A percentile compares a stretch with the other conserved stretches of the same genome.
Conservation (phyloP, 352 stramenopile genomes). For the Blastocystis sp. region DNA sequence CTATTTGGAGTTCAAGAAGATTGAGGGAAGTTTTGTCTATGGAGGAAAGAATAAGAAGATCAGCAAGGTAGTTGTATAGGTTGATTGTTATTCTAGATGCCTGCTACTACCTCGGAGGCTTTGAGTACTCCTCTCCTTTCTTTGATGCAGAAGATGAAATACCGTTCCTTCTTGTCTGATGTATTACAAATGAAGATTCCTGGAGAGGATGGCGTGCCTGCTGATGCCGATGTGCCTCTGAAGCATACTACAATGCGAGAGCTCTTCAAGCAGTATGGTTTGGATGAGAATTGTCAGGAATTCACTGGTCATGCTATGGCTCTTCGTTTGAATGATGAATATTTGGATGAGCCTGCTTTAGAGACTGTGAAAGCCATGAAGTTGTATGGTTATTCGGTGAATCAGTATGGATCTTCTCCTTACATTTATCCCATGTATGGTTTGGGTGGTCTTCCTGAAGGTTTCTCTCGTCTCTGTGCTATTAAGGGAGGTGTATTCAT, state of each 20-base stretch:
- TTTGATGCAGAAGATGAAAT: constrained; percentile 97
- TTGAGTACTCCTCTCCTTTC: constrained; percentile 90
- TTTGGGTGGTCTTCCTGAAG: constrained; percentile 90
- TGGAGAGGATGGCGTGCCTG: constrained; percentile 63
- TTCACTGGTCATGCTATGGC: constrained; percentile 99
- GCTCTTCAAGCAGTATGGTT: constrained; percentile 92
- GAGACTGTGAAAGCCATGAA: constrained; percentile 89
- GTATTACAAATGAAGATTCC: constrained; percentile 69
- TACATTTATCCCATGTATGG: constrained; percentile 99
- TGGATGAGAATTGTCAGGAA: constrained; percentile 91
- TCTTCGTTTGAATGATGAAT: constrained; percentile 73
- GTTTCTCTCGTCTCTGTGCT: constrained; percentile 94
- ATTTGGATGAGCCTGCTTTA: constrained; percentile 81
- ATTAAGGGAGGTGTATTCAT: constrained; percentile 99
- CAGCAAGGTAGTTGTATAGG: constrained; percentile 13
- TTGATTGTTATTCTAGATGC: constrained; percentile 80
- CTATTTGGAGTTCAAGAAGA: constrained; percentile 97
- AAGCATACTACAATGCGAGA: constrained; percentile 91
- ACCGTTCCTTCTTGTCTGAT: constrained; percentile 95
- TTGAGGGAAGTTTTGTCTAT: constrained; percentile 95
- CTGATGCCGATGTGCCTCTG: constrained; percentile 67
- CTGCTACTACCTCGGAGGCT: constrained; percentile 89
- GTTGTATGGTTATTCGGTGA: constrained; percentile 93
- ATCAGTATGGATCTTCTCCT: constrained; percentile 80
- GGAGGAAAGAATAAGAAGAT: constrained; percentile 82